Evolutionary conservation across 768 basidiomycete species (phyloP).

Genomic region (Suillus lakei): DNA sequence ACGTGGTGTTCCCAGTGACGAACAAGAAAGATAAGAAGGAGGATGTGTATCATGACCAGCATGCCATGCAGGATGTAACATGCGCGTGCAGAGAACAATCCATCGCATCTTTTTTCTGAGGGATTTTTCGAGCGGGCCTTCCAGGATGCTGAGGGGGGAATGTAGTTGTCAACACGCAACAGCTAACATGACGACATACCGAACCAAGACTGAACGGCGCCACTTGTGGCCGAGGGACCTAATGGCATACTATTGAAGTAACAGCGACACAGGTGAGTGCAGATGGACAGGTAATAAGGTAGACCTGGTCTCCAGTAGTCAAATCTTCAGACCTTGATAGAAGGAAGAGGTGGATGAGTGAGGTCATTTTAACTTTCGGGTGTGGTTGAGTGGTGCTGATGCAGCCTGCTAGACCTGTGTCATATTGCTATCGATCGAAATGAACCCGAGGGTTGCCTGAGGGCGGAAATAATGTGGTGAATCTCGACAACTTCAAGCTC

Average conservation of each 20-base stretch:
- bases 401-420: no score
- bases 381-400: not conserved
- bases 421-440: not conserved
- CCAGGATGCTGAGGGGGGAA: not conserved
- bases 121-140: not conserved
- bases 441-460: not conserved
- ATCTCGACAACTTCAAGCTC: no score
- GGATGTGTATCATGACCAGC: not conserved
- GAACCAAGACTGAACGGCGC: no score
- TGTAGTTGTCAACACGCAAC: not conserved
- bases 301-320: no score
- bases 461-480: no score
- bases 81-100: not conserved
- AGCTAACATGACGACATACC: no score
- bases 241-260: no score
- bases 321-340: not conserved
- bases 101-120: not conserved
- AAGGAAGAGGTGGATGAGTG: not conserved
- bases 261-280: not conserved
- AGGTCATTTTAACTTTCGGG: no score
- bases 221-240: no score
- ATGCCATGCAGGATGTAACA: not conserved
- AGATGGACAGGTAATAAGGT: not conserved
- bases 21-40: slow-evolving; percentile 5
- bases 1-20: slow-evolving; percentile 10